Base-by-base conservation (phyloP, 1,139 yeast genomes). In the Barnettozyma hawaiiensis region DNA sequence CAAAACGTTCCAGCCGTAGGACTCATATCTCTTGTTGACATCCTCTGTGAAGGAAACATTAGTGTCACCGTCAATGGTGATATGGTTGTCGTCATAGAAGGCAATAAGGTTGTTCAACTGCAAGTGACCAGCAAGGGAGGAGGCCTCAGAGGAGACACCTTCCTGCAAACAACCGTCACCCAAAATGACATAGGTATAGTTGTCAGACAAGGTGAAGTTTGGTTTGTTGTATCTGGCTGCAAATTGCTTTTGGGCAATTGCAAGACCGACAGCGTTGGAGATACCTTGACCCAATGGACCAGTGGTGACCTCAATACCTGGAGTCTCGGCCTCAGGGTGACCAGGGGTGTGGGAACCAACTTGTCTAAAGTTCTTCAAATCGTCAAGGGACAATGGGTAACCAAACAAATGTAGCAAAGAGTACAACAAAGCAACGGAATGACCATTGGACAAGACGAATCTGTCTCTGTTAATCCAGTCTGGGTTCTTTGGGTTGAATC, bases 201-300 rank as follows among this genome's bases (percentile, higher is more conserved):
- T 78, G 71, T 87, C 86, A 47, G 87, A 75, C 51, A 86, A 59
- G 43, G 76, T 69, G 69, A 68, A 77, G 58, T 76, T 85, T 55
- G 95, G 95, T 75, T 84, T 86, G 83, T 92, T 90, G 79, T 82
- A 92, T 55, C 84, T 82, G 51, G 97, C 96, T 55, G 94, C 96
- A 51, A 87, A 71, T 68, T 90, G 94, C 54, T 81, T 80, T 70
- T 87, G 95, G 49, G 97, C 98, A 63, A 92, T 76, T 48, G 98
- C 98, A 60, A 94, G 65, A 71, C 99, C 99, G 59, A 92, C 96
- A 44, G 97, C 97, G 66, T 90, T 90, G 60, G 85, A 76, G 60
- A 92, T 78, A 81, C 99, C 99, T 73, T 92, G 99, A 65, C 99
- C 99, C 61, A 92, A 79, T 49, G 99, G 98, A 67, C 99, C 99